phyloP scores from a whole-genome alignment of 1,284 basidiomycete genomes.

The Naganishia sp. region DNA sequence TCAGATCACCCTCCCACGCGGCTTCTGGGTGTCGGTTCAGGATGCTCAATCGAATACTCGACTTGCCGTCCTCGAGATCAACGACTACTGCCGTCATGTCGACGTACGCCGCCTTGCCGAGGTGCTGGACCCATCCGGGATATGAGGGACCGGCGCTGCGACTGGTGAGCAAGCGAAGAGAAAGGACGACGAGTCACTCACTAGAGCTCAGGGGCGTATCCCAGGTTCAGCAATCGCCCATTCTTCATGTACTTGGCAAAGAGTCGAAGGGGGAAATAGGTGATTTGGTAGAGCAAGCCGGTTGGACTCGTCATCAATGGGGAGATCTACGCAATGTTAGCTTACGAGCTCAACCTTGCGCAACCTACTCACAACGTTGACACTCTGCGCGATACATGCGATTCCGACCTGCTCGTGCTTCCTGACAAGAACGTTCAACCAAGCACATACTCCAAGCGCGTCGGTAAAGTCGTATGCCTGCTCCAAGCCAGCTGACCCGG shows the following conservation, averaged over 20 bases:
- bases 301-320: constrained; percentile 45
- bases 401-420: constrained; percentile 65
- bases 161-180: constrained; percentile 23
- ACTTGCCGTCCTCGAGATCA: constrained; percentile 17
- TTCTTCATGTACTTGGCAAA: constrained; percentile 48
- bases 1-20: constrained; percentile 40
- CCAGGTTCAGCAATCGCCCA: constrained; percentile 41
- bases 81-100: constrained; percentile 44
- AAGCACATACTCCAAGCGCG: constrained; percentile 63
- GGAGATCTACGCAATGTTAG: constrained; percentile 40
- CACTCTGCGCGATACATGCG: constrained; percentile 66
- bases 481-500: constrained; percentile 59
- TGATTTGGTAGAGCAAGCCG: constrained; percentile 44
- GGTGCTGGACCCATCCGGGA: constrained; percentile 45
- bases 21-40: constrained; percentile 47
- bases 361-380: constrained; percentile 45
- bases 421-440: constrained; percentile 66
- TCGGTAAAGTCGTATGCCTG: constrained; percentile 65
- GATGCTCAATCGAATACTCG: constrained; percentile 43
- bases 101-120: constrained; percentile 42
- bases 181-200: constrained; percentile 30
- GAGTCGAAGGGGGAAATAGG: constrained; percentile 45
- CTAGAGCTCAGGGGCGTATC: constrained; percentile 42
- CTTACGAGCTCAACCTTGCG: background rate
- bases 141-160: constrained; percentile 43